These are phyloP conservation scores for Parascedosporium putredinis DNA, from an alignment of 2,329 filamentous ascomycete species.

Conservation along the genomic window DNA sequence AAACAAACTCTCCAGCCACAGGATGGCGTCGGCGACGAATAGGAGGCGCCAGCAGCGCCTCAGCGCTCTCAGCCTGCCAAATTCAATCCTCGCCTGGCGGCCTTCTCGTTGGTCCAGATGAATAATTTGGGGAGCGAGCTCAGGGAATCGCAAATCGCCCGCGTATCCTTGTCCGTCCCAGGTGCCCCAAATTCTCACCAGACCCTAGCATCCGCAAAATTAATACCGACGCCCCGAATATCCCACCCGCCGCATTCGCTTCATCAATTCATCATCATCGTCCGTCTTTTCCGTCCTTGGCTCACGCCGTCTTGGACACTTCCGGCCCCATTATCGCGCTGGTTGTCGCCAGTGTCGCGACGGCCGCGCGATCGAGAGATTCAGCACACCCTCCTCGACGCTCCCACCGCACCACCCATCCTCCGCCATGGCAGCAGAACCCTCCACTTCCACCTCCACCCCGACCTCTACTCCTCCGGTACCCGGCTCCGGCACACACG, in stretches of 20 bases:
- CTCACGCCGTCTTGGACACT: not conserved
- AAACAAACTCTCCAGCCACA: constrained; percentile 1
- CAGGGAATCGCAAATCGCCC: not conserved
- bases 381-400: too few species aligned
- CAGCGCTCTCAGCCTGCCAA: not conserved
- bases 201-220: not conserved
- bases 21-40: not conserved
- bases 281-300: too few species aligned
- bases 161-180: not conserved
- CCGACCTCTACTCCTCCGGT: constrained; percentile 13
- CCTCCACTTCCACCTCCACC: constrained; percentile 22
- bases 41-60: not conserved
- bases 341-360: constrained; percentile 25
- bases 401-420: constrained; percentile 15
- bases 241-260: not conserved
- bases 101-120: not conserved
- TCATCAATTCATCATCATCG: not conserved
- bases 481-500: constrained; percentile 17
- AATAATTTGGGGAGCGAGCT: not conserved
- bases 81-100: not conserved
- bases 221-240: not conserved
- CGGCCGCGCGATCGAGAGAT: constrained; percentile 23
- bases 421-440: constrained; percentile 33
- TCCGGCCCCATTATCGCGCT: constrained; percentile 2
- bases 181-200: too few species aligned